Conservation (phyloP, 352 stramenopile species). For the Phytopythium oedochilum region DNA sequence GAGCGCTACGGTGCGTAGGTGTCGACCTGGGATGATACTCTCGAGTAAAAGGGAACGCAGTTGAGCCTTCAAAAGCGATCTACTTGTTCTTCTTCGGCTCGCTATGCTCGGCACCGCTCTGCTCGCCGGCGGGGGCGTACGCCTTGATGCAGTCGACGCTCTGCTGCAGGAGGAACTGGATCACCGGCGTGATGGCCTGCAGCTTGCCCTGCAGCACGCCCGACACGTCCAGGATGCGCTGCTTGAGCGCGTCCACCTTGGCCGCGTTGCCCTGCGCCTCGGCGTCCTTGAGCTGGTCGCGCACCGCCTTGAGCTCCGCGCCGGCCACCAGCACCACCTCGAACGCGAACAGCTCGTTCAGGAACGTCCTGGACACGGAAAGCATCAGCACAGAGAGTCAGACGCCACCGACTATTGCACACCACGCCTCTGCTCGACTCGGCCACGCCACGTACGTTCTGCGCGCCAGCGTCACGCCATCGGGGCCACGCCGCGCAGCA, state of each 20-base stretch:
- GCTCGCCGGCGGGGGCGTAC: conserved; percentile 5
- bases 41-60: conserved; percentile 19
- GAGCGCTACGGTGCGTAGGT: conserved; percentile 91
- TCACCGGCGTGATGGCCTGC: conserved; percentile 45
- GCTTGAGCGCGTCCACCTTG: conserved; percentile 42
- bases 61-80: not conserved
- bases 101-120: not conserved
- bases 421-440: too few relatives aligned
- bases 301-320: conserved; percentile 55
- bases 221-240: conserved; percentile 48
- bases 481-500: not conserved
- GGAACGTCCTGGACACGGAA: conserved; percentile 24
- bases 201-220: conserved; percentile 54
- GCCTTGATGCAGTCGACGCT: conserved; percentile 43
- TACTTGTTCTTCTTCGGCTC: conserved; percentile 54
- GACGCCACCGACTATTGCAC: not conserved
- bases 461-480: not conserved
- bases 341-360: conserved; percentile 63
- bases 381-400: not conserved
- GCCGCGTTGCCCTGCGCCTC: conserved; percentile 34
- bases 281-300: conserved; percentile 40
- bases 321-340: conserved; percentile 61
- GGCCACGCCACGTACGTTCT: conserved; percentile 2
- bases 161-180: conserved; percentile 54
- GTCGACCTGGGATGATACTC: conserved; percentile 49